Conservation (phyloP, 306 rosid genomes). For the Rubus idaeus region DNA sequence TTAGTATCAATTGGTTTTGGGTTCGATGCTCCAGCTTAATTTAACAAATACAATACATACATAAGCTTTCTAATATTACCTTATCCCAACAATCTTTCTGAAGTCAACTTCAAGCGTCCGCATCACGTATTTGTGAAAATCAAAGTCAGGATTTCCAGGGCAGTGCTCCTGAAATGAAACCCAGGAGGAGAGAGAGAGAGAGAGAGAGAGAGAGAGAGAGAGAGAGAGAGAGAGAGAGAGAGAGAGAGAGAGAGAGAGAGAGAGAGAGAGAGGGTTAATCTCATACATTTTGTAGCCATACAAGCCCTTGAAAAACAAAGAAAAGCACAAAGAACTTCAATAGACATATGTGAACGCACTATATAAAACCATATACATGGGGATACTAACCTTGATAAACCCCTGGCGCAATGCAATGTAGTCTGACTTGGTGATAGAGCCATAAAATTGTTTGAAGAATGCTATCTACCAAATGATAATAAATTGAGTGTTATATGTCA, state of each 20-base stretch:
- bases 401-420: conserved; percentile 74
- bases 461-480: conserved; percentile 47
- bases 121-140: conserved; percentile 60
- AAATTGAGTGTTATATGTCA: background rate
- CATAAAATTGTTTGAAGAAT: conserved; percentile 79
- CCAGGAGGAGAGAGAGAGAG: too few species aligned
- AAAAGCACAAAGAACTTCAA: background rate
- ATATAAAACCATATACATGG: background rate
- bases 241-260: too few species aligned
- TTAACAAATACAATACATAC: background rate
- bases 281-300: background rate
- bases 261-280: background rate
- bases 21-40: background rate
- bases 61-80: conserved; percentile 40
- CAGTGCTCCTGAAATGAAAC: conserved; percentile 49
- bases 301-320: background rate
- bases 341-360: too few species aligned
- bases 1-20: background rate
- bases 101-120: conserved; percentile 74
- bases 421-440: conserved; percentile 68
- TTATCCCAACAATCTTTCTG: conserved; percentile 74
- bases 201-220: too few species aligned
- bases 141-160: background rate
- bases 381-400: conserved; percentile 62
- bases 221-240: too few species aligned